Evolutionary conservation across 495 filamentous ascomycete genomes (phyloP), one percentile per base, ranked within the genome.

Genomic region (Neurospora sp.): DNA sequence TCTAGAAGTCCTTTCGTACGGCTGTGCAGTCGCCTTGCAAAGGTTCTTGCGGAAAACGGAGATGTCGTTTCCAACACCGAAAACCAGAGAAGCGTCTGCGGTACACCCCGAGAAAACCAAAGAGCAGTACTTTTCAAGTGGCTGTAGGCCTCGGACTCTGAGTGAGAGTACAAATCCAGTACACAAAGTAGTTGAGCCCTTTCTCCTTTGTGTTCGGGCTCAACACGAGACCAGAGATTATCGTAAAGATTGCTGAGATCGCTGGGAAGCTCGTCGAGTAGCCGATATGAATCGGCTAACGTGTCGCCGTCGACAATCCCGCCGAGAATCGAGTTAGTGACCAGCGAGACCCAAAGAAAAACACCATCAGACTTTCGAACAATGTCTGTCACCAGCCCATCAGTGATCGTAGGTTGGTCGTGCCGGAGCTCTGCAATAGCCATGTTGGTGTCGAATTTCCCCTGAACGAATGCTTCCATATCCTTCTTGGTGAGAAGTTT

Each of bases 271-370:
- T 41, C 44, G 18, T 73, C 37, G 3, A 85, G 74, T 16, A 78
- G 65, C 5, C 68, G 41, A 14, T 71, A 44, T 12, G 84, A 61
- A 40, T 80, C 73, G 0, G 22, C 4, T 4, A 80, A 68, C 0
- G 31, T 72, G 70, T 84, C 81, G 5, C 75, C 61, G n/a, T 84
- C 71, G 16, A 40, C 72, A n/a, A 84, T 31, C 1, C 82, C 83
- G 2, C 68, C 71, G 2, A 78, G 44, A 1, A 85, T 73, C 16
- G 69, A 69, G 8, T 71, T 18, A 0, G 80, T 77, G 9, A 85
- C 83, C 14, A 86, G 40, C 14, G 37, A 71, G 1, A 85, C 83
- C 84, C 84, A 85, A 2, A 85, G 76, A 70, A 84, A 86, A 8
- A 86, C 82, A 0, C 83, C 81, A 2, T 78, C 31, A 27, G 82